Evolutionary conservation across 2,329 filamentous ascomycete genomes (phyloP).

Genomic region (Arachnopeziza araneosa): DNA sequence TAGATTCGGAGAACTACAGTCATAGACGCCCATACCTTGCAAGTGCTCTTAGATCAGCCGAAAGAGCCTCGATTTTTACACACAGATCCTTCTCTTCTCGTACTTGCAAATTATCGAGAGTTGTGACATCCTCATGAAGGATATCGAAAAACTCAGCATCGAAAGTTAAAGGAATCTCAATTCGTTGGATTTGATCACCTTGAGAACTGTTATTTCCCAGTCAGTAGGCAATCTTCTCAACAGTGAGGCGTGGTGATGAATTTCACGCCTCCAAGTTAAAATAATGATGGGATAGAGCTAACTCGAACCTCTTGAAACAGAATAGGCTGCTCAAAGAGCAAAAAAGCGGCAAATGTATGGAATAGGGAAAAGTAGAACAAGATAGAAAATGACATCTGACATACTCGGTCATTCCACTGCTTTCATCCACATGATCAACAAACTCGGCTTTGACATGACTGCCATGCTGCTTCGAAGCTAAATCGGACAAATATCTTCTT

Average conservation of each 20-base stretch:
- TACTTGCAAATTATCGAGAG: conserved; percentile 58
- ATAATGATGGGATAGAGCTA: not conserved
- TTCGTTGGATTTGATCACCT: conserved; percentile 32
- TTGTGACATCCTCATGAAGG: conserved; percentile 63
- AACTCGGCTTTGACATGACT: not conserved
- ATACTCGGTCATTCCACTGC: not conserved
- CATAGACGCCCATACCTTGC: conserved; percentile 6
- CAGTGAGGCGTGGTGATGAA: not conserved
- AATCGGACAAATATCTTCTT: conserved; percentile 54
- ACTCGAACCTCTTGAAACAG: conserved; percentile 1
- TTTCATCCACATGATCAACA: not conserved
- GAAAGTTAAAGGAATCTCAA: conserved; percentile 74
- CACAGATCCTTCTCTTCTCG: conserved; percentile 59
- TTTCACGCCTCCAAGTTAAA: not conserved
- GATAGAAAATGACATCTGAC: not conserved
- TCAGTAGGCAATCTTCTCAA: not conserved
- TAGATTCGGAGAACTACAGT: not conserved
- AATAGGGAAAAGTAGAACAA: not conserved
- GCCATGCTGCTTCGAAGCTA: conserved; percentile 31
- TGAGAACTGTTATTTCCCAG: not conserved
- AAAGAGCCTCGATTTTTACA: conserved; percentile 57
- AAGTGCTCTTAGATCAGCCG: conserved; percentile 52
- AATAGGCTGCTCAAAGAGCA: not conserved
- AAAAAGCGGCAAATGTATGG: not conserved
- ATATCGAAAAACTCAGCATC: conserved; percentile 77